Conservation (phyloP, 2,329 filamentous ascomycete species). For the Fusarium fracticaudum region DNA sequence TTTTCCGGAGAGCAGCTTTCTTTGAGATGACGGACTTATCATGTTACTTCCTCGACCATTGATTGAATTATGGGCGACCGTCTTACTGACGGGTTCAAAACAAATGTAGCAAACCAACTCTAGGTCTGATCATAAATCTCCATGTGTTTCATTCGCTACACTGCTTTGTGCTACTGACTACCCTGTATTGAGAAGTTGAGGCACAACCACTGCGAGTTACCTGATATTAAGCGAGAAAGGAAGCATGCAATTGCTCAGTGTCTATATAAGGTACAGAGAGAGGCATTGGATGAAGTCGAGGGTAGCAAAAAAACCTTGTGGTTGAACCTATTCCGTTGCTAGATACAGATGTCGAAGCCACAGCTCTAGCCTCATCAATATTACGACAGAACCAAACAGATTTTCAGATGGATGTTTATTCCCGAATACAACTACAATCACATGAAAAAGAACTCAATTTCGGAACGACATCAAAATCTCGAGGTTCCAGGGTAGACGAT, state of each 20-base stretch:
- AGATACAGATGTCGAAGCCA: neutral
- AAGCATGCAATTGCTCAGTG: neutral
- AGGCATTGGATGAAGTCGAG: neutral
- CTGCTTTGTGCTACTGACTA: neutral
- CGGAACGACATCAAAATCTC: neutral
- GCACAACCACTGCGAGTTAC: neutral
- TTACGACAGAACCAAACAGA: neutral
- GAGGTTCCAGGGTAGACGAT: neutral
- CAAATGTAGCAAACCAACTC: neutral
- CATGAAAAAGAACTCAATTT: slow-evolving; percentile 1
- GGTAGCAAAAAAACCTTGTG: neutral
- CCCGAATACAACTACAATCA: neutral
- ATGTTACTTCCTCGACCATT: neutral
- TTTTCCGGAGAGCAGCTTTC: neutral
- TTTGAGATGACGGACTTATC: neutral
- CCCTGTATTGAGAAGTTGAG: neutral
- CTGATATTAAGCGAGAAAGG: neutral
- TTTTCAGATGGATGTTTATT: neutral
- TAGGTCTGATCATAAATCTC: neutral
- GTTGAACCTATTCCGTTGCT: neutral
- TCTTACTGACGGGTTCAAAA: neutral
- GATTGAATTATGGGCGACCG: neutral
- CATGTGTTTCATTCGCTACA: neutral
- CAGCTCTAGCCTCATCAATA: neutral
- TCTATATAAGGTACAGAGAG: neutral